Base-by-base conservation (phyloP, 2,329 filamentous ascomycete species). In the Fusarium devonianum region DNA sequence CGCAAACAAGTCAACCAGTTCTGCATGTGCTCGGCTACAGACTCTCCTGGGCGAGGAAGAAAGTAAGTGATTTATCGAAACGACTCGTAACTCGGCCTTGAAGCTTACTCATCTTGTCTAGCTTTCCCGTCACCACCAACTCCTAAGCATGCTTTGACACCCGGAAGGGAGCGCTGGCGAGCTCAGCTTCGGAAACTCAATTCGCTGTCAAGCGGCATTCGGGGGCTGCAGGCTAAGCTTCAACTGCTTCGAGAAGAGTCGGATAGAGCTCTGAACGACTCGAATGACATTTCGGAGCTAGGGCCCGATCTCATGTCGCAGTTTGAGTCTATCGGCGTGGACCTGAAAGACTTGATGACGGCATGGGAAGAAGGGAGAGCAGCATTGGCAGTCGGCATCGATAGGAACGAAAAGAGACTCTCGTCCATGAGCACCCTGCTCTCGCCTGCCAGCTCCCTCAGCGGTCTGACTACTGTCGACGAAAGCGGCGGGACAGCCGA, bases 181-280 rank as follows among this genome's bases (percentile, higher is more conserved):
- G 87, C 88, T 44, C 93, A 96, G 69, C 82, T 97, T 49, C 87
- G 91, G 52, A 93, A 96, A 68, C 83, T 99, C 30, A 91, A 90
- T 66, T 89, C 89, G 1, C 79, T 99, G 23, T 96, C 92, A 0
- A 90, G 92, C 45, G 92, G 92, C 12, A 96, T 97, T 53, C 87
- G 92, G 19, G 90, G 90, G 9, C 79, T 99, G 37, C 93, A 97
- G 72, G 94, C 94, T 25, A 99, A 97, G 71, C 85, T 99, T 76
- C 92, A 95, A 52, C 79, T 99, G 7, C 75, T 97, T 44, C 86
- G 91, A 38, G 94, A 99, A 70, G 92, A 97, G 70, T 95, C 92
- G 0, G 90, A 90, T 66, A 84, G 84, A 52, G 85, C 85, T 32
- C 73, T 96, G 19, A 89, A 96, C 64, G 85, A 88, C 62, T 85